These are phyloP conservation scores for Populus davidiana DNA, from an alignment of 345 rosid species.

Conservation along the genomic window DNA sequence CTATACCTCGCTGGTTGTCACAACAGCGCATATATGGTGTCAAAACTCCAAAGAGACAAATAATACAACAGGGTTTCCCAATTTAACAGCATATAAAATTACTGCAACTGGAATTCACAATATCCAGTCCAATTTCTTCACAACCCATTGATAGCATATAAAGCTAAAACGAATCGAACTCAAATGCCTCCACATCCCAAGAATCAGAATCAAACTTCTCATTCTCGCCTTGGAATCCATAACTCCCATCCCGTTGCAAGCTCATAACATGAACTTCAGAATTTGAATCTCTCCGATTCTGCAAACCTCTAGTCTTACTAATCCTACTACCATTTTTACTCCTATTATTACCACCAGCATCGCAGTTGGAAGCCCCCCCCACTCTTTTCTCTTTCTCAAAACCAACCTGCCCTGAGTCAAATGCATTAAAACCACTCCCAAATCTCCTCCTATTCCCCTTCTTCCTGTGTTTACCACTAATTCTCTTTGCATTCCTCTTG, in stretches of 20 bases:
- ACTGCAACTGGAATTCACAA: not conserved
- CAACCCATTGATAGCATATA: not conserved
- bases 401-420: constrained; percentile 7
- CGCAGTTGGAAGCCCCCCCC: not conserved
- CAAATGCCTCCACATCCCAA: not conserved
- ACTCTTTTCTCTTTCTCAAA: not conserved
- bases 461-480: constrained; percentile 5
- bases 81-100: not conserved
- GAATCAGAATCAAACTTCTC: not conserved
- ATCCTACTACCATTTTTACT: not conserved
- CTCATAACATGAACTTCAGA: constrained; percentile 37
- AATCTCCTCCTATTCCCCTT: not conserved
- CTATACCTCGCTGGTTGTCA: not conserved
- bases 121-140: constrained; percentile 7
- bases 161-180: not conserved
- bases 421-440: not conserved
- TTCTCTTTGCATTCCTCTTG: not conserved
- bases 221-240: constrained; percentile 23
- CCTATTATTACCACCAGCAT: not conserved
- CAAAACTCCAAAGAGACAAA: not conserved
- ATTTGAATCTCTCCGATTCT: constrained; percentile 14
- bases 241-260: constrained; percentile 39
- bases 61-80: not conserved
- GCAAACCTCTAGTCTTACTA: not conserved
- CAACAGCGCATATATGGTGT: not conserved